Evolutionary conservation across 164 flowering plant species (phyloP), one percentile per base, ranked within the genome.

Genomic region (Vitis rotundifolia): DNA sequence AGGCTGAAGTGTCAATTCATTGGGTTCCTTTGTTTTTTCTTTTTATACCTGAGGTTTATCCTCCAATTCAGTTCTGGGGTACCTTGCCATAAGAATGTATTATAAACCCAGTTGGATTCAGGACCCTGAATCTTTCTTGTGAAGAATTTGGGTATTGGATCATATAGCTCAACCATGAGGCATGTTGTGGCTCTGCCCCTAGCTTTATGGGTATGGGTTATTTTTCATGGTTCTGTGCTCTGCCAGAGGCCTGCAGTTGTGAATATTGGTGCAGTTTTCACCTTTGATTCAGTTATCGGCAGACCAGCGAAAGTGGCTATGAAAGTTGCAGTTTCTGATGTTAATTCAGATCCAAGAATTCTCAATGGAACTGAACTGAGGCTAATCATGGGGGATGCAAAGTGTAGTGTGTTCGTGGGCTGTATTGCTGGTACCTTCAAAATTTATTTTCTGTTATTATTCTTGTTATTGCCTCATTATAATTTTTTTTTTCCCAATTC

Each of bases 221-320:
- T 70, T 19, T 47, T 83, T 11, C 7, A 16, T 63, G 79, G 79
- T 44, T 52, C 22, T 68, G 83, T 82, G 13, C 11, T 59, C 44
- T 77, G 82, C 69, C 78, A 76, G 68, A 75, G 76, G 50, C 88
- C 88, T 48, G 37, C 61, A 19, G 75, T 61, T 55, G 89, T 94
- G 75, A 91, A 84, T 55, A 61, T 94, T 73, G 98, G 92, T 19
- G 94, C 93, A 11, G 61, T 91, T 64, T 88, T 91, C 19, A 83
- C 92, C 11, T 83, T 68, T 31, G 63, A 89, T 82, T 92, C 98
- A 0, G 88, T 83, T 3, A 89, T 92, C 73, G 98, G 98, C 14
- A 83, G 87, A 78, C 86, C 80, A 31, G 93, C 91, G 5, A 84
- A 83, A 81, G 68, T 79, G 9, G 94, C 97, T 2, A 76, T 94